phyloP scores from a whole-genome alignment of 345 rosid species.

The Mercurialis annua region DNA sequence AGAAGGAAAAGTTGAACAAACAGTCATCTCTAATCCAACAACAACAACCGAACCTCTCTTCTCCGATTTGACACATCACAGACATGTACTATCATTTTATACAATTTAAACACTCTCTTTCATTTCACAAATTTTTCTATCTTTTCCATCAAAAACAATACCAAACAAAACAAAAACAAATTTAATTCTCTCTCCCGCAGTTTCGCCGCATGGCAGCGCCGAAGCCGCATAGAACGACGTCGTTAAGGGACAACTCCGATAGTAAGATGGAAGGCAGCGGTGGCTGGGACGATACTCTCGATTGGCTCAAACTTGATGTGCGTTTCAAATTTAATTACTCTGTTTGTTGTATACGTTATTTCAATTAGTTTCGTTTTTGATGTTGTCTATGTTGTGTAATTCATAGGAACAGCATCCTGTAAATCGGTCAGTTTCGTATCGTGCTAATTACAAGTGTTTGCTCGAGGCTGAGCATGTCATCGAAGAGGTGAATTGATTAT shows the following conservation, averaged over 20 bases:
- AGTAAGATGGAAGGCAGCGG: conserved; percentile 73
- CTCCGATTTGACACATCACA: no score
- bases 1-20: no score
- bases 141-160: background rate
- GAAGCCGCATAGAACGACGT: conserved; percentile 42
- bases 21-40: no score
- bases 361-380: conserved; percentile 5
- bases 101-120: no score
- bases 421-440: conserved; percentile 45
- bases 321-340: background rate
- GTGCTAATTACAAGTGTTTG: conserved; percentile 57
- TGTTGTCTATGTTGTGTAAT: background rate
- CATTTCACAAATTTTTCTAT: no score
- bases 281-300: conserved; percentile 73
- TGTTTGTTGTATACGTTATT: background rate
- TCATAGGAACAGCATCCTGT: conserved; percentile 36
- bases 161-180: no score
- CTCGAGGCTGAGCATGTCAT: conserved; percentile 63
- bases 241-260: conserved; percentile 43
- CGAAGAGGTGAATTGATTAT: conserved; percentile 76
- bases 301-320: conserved; percentile 69
- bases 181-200: background rate
- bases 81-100: no score
- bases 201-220: conserved; percentile 46
- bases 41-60: no score